These are phyloP conservation scores for Onygenales sp. DNA, from an alignment of 2,329 filamentous ascomycete species.

Conservation along the genomic window DNA sequence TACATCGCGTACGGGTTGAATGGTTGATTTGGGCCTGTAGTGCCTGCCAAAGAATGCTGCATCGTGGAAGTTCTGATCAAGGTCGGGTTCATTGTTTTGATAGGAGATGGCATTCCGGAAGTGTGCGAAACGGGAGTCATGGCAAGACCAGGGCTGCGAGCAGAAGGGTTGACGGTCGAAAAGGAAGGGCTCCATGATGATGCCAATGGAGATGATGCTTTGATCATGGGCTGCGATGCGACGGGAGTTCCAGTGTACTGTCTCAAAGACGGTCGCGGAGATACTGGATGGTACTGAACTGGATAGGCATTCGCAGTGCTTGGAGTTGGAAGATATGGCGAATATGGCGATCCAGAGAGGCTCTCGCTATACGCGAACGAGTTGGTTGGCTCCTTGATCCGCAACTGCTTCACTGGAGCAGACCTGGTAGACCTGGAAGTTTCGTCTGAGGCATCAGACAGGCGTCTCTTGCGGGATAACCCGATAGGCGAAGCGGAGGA, in stretches of 20 bases:
- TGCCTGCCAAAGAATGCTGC: slow-evolving; percentile 34
- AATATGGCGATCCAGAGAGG: slow-evolving; percentile 40
- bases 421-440: slow-evolving; percentile 41
- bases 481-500: slow-evolving; percentile 31
- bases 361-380: slow-evolving; percentile 45
- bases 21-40: slow-evolving; percentile 38
- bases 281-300: slow-evolving; percentile 26
- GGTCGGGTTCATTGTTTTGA: slow-evolving; percentile 43
- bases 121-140: slow-evolving; percentile 27
- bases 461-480: slow-evolving; percentile 47
- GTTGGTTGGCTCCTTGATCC: slow-evolving; percentile 39
- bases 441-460: slow-evolving; percentile 42
- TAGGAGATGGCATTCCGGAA: slow-evolving; percentile 37
- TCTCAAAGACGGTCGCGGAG: slow-evolving; percentile 32
- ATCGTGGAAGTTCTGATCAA: slow-evolving; percentile 60
- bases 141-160: slow-evolving; percentile 35
- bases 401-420: slow-evolving; percentile 37
- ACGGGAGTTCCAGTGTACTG: slow-evolving; percentile 34
- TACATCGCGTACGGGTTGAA: slow-evolving; percentile 77
- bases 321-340: slow-evolving; percentile 42
- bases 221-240: slow-evolving; percentile 34
- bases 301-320: slow-evolving; percentile 32
- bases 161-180: slow-evolving; percentile 34
- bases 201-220: slow-evolving; percentile 40
- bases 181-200: slow-evolving; percentile 41